Base-by-base conservation (phyloP, 306 rosid genomes). In the Prunus campanulata region DNA sequence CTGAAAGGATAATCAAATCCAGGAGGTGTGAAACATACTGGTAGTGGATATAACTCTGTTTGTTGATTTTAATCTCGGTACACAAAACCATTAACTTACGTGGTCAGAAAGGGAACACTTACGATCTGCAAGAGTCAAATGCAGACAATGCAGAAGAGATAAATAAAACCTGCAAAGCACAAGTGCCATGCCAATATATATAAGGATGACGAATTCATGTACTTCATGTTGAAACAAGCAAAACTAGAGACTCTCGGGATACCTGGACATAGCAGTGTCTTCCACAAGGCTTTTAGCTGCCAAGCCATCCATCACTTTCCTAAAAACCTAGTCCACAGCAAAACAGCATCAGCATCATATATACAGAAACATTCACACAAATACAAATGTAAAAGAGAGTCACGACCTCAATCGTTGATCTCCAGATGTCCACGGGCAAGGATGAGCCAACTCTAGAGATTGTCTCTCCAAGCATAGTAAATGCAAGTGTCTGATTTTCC, bases 261-360 rank as follows among this genome's bases (percentile, higher is more conserved):
- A 94, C 98, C 96, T 86, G 72, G 91, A 82, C 93, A 90, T 90
- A 66, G 78, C 81, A 78, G 62, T 76, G 60, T 89, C 96, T 76
- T 87, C 93, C 81, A 77, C 80, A 70, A 85, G 71, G 57, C 81
- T 51, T 78, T 87, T 88, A 68, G 91, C 86, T 54, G 90, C 85
- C 89, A 90, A 76, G 73, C 78, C 79, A 84, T 95, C 99, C 97
- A 90, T 86, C 80, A 88, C 83, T 88, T 92, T 95, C 81, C 97
- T 86, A 73, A 88, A 73, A 68, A 88, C 91, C 97, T 92, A 79
- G 61, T 79, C 71, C 68, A 72, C 24, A 83, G 80, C 10, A 64
- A 68, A 78, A 20, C 59, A 66, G 42, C 74, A 64, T 72, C 35
- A 77, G 77, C 20, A 81, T 59, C 76, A 71, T 56, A 62, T 75